Conservation (phyloP, 257 asterid species). For the Penstemon davidsonii region DNA sequence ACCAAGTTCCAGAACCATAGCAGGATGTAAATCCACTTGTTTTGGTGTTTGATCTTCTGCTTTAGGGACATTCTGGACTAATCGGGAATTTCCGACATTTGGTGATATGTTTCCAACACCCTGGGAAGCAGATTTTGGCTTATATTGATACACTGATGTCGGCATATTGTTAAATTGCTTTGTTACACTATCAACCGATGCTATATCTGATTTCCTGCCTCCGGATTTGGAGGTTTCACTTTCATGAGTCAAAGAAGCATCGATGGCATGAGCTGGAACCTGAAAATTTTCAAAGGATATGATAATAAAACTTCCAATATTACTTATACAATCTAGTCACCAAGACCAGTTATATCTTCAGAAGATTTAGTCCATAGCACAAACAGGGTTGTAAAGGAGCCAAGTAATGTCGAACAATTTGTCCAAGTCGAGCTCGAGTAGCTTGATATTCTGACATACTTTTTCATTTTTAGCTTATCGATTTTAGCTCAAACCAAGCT, state of each 20-base stretch:
- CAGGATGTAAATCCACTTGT: conserved; percentile 11
- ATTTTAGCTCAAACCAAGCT: too few species aligned
- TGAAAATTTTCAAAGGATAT: conserved; percentile 20
- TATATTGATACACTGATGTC: conserved; percentile 7
- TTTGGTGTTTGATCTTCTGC: conserved; percentile 23
- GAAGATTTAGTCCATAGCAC: neutral
- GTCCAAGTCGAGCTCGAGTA: too few species aligned
- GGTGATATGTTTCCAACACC: conserved; percentile 17
- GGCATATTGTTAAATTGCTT: conserved; percentile 25
- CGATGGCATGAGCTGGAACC: conserved; percentile 32
- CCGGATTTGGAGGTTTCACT: conserved; percentile 25
- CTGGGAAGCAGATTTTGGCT: conserved; percentile 17
- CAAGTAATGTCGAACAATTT: too few species aligned
- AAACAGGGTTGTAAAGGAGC: neutral
- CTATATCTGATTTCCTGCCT: conserved; percentile 18
- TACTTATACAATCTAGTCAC: neutral
- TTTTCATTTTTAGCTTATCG: too few species aligned
- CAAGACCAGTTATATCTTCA: neutral
- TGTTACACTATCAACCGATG: conserved; percentile 28
- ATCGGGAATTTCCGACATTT: conserved; percentile 17
- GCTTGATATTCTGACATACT: too few species aligned
- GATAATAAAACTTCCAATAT: neutral
- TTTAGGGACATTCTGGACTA: conserved; percentile 17
- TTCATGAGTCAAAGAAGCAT: conserved; percentile 24
- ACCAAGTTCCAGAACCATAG: neutral